These are phyloP conservation scores for Myriosclerotinia duriaeana DNA, from an alignment of 2,329 filamentous ascomycete genomes.

Conservation along the genomic window DNA sequence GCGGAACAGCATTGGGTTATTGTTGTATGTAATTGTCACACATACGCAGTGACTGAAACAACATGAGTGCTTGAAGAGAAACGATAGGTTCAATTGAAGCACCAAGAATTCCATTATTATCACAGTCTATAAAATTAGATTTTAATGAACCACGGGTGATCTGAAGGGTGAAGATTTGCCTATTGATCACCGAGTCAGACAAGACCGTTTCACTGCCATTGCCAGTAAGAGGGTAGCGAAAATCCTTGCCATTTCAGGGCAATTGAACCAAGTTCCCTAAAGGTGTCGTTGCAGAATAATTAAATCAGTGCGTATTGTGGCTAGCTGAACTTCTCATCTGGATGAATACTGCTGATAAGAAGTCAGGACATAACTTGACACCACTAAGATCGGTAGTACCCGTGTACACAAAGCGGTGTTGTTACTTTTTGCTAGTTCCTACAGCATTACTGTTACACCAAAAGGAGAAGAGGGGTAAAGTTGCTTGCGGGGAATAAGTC, in stretches of 20 bases:
- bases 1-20: too few species aligned
- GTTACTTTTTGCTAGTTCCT: background rate
- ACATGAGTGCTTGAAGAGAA: background rate
- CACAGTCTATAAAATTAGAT: background rate
- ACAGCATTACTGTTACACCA: background rate
- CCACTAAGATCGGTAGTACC: background rate
- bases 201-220: background rate
- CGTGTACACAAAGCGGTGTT: background rate
- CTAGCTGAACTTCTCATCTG: background rate
- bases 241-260: background rate
- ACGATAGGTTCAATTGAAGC: background rate
- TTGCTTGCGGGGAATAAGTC: background rate
- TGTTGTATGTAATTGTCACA: background rate
- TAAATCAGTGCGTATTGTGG: background rate
- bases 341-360: background rate
- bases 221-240: too few species aligned
- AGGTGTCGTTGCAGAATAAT: background rate
- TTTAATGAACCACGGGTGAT: background rate
- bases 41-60: background rate
- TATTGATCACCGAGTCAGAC: background rate
- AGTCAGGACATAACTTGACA: background rate
- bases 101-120: background rate
- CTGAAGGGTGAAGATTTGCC: background rate
- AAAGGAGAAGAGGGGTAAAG: background rate
- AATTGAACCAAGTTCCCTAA: background rate